Conservation (phyloP, 1,284 basidiomycete genomes). For the Cutaneotrichosporon cutaneum region DNA sequence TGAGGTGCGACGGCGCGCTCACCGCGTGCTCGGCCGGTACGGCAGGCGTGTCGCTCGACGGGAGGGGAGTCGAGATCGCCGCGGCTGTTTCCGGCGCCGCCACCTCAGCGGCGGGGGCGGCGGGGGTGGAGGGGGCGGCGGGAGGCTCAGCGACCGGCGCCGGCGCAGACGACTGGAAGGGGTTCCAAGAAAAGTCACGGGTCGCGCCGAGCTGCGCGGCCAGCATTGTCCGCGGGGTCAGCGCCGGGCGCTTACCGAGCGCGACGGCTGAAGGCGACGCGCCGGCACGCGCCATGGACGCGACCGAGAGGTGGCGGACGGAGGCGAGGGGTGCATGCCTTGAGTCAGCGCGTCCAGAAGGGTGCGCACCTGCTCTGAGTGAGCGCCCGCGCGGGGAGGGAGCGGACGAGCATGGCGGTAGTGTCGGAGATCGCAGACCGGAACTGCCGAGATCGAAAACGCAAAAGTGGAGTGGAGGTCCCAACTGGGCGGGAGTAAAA, state of each 20-base stretch:
- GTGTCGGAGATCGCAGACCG: background rate
- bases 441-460: background rate
- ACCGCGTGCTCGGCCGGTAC: slow-evolving; percentile 16
- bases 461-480: background rate
- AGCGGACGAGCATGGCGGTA: slow-evolving; percentile 21
- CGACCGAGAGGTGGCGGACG: slow-evolving; percentile 27
- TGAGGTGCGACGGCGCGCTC: slow-evolving; percentile 19
- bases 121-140: no score
- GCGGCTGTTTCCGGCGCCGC: slow-evolving; percentile 1
- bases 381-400: slow-evolving; percentile 20
- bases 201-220: slow-evolving; percentile 2
- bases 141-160: slow-evolving; percentile 11
- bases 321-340: slow-evolving; percentile 18
- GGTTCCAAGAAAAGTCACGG: slow-evolving; percentile 34
- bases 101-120: slow-evolving; percentile 6
- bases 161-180: slow-evolving; percentile 24
- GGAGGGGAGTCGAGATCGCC: slow-evolving; percentile 14
- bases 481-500: background rate
- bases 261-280: slow-evolving; percentile 33
- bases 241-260: slow-evolving; percentile 39
- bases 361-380: slow-evolving; percentile 19
- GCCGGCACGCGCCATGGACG: slow-evolving; percentile 24
- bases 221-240: slow-evolving; percentile 4
- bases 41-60: slow-evolving; percentile 16
- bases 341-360: background rate